Evolutionary conservation across 306 rosid genomes (phyloP), one percentile per base, ranked within the genome.

Genomic region (Abrus pulchellus): DNA sequence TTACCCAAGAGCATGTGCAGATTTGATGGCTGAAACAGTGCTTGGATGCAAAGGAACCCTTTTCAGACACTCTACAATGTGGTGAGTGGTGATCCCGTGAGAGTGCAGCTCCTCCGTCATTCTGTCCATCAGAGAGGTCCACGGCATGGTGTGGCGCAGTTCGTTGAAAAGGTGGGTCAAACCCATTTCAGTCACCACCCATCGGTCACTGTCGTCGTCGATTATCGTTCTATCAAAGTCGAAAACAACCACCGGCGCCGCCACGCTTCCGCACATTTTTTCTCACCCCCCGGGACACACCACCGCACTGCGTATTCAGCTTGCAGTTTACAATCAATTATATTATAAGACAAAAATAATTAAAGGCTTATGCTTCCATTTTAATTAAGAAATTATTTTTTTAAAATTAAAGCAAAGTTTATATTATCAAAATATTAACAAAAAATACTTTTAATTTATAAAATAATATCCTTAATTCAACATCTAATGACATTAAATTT

Each of bases 211-310:
- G 81, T 94, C 98, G 12, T 85, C 92, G 79, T 94, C 91, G 72
- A 94, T 90, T 20, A 94, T 84, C 60, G 97, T 94, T 62, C 86
- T 82, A 78, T 92, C 98, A 33, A 94, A 94, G 87, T 92, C 96
- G 70, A 92, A 90, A 48, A 90, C 50, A 72, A 94, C 84, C 55
- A 28, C 36, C 44, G 41, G 5, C 13, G 9, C 6, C 55, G 20
- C 76, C 83, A 7, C 30, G 11, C 63, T 43, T 43, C 43, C 48
- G 7, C 43, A 43, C 79, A 67, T 82, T 56, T 68, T 27, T 11
- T 44, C 13, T 36, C 40, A 2, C 1, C 20, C 20, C 20, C 20
- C 20, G 20, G 20, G 20, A 20, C 20, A 20, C 20, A 20, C 20
- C 20, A 20, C 20, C 20, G 20, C 20, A 20, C 20, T 20, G 20